Percentiles rank a stretch among this genome's conserved stretches.
Evolutionary conservation across 2,329 filamentous ascomycete species (phyloP).

Genomic region (Fusarium sp.): DNA sequence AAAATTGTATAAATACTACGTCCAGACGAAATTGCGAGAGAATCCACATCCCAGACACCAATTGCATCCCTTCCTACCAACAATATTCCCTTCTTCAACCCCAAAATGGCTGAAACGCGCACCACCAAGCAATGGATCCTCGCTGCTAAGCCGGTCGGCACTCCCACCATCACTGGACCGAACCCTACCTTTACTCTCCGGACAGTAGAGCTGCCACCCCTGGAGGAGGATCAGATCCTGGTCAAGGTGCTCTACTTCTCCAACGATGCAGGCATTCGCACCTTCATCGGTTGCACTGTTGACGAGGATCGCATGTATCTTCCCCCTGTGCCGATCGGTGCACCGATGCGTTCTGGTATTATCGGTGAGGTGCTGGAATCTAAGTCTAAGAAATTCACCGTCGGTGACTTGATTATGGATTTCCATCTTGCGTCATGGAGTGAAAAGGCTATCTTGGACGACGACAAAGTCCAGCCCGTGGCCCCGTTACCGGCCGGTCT

Average conservation of each 20-base stretch:
- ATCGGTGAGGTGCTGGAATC: constrained; percentile 11
- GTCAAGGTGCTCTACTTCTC: constrained; percentile 15
- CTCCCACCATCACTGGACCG: not conserved
- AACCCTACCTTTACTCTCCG: constrained; percentile 3
- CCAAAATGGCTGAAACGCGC: not conserved
- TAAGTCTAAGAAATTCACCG: not conserved
- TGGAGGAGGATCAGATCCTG: not conserved
- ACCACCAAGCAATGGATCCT: constrained; percentile 10
- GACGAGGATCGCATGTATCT: constrained; percentile 15
- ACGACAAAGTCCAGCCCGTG: not conserved
- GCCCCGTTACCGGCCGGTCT: not conserved
- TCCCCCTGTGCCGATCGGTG: not conserved
- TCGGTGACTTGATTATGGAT: constrained; percentile 11
- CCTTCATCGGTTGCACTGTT: not conserved
- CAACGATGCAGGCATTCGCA: constrained; percentile 8
- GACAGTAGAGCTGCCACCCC: not conserved
- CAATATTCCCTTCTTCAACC: not conserved
- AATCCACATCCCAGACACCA: not conserved
- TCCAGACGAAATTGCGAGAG: not conserved
- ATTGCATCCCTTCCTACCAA: not conserved
- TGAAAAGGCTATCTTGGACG: constrained; percentile 1
- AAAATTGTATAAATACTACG: not conserved
- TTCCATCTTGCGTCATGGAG: constrained; percentile 6
- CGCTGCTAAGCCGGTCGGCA: constrained; percentile 3
- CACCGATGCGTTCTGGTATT: constrained; percentile 1